Evolutionary conservation across 73 alveolate genomes (phyloP).

Genomic region (Blepharisma japonicum): DNA sequence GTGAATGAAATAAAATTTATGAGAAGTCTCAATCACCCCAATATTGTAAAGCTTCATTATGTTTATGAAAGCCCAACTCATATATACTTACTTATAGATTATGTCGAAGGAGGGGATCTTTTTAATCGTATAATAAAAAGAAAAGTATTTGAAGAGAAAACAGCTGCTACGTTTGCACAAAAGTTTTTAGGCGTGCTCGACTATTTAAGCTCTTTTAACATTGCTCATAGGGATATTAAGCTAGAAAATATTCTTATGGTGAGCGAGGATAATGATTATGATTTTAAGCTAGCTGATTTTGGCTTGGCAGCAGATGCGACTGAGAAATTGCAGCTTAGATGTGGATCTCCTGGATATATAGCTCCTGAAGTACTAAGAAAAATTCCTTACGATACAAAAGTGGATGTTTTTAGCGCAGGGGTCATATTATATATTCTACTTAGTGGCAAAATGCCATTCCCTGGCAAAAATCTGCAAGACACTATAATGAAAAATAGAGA

Average conservation of each 20-base stretch:
- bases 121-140: constrained; percentile 45
- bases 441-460: too few species aligned
- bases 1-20: neutral
- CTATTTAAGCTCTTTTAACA: neutral
- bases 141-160: constrained; percentile 47
- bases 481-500: too few species aligned
- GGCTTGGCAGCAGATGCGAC: constrained; percentile 37
- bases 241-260: constrained; percentile 51
- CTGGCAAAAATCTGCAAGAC: too few species aligned
- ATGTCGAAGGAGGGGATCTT: constrained; percentile 56
- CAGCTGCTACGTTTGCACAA: constrained; percentile 36
- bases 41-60: neutral
- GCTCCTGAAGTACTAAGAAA: constrained; percentile 48
- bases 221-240: constrained; percentile 54
- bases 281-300: constrained; percentile 41
- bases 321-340: constrained; percentile 34
- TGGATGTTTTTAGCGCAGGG: constrained; percentile 38
- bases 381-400: constrained; percentile 8
- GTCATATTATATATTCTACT: constrained; percentile 34
- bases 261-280: constrained; percentile 18
- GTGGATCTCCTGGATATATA: constrained; percentile 64
- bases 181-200: neutral
- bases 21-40: neutral
- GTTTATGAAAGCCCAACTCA: constrained; percentile 33
- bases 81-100: constrained; percentile 48